phyloP scores from a whole-genome alignment of 352 stramenopile genomes.

The Pythium guiyangense region DNA sequence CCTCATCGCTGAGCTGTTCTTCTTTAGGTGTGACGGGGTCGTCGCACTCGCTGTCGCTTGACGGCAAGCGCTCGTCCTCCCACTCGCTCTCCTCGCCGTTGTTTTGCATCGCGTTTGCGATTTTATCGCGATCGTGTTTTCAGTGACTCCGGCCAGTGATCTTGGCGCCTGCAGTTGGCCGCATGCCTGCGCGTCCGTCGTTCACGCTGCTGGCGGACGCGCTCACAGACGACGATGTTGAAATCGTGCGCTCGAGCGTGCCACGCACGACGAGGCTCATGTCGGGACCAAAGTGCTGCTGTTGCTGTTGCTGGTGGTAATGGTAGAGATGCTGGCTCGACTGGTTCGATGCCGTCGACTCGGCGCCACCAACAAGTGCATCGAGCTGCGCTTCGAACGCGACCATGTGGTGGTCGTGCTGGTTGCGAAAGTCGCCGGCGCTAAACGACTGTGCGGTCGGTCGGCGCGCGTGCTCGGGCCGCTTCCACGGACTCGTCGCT shows the following conservation, averaged over 20 bases:
- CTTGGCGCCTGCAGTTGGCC: constrained; percentile 16
- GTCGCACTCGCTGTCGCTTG: too few species aligned
- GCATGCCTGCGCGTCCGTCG: constrained; percentile 2
- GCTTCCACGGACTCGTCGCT: constrained; percentile 10
- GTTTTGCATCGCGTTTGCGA: too few species aligned
- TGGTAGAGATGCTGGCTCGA: not conserved
- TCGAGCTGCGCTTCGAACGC: constrained; percentile 14
- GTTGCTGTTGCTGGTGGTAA: constrained; percentile 6
- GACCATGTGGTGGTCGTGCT: constrained; percentile 11
- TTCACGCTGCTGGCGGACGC: constrained; percentile 1
- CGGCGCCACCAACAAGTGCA: constrained; percentile 8
- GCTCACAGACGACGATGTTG: constrained; percentile 9
- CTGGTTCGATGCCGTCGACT: not conserved
- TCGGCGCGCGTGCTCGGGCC: not conserved
- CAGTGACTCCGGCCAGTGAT: too few species aligned
- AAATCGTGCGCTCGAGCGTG: constrained; percentile 9
- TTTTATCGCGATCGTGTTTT: too few species aligned
- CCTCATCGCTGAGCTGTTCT: too few species aligned
- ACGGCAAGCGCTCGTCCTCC: too few species aligned
- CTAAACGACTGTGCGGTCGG: constrained; percentile 20
- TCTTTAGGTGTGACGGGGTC: too few species aligned
- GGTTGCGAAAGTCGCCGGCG: constrained; percentile 14
- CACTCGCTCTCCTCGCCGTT: too few species aligned
- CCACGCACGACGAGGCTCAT: constrained; percentile 3
- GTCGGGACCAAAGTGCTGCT: not conserved